Evolutionary conservation across 495 filamentous ascomycete genomes (phyloP).

Genomic region (Lasiosphaeris hirsuta): DNA sequence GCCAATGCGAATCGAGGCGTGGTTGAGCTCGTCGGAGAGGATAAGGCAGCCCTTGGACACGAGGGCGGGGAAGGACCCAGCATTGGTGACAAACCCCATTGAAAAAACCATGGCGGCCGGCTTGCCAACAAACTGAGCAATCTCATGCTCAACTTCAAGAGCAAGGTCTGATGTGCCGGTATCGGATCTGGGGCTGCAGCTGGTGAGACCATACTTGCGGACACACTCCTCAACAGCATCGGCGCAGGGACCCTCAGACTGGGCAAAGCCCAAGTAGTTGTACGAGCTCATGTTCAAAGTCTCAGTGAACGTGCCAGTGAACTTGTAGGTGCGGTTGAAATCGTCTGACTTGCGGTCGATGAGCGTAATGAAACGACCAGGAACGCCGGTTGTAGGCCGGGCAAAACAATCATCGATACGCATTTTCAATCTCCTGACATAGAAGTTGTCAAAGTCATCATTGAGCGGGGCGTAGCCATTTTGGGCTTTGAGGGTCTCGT

Average conservation of each 20-base stretch:
- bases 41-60: conserved; percentile 89
- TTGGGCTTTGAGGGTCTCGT: conserved; percentile 73
- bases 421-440: conserved; percentile 85
- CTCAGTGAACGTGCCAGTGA: conserved; percentile 88
- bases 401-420: conserved; percentile 96
- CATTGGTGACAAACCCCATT: conserved; percentile 97
- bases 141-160: conserved; percentile 79
- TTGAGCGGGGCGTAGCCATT: conserved; percentile 97
- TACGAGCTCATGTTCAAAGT: conserved; percentile 98
- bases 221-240: conserved; percentile 85
- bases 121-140: conserved; percentile 91
- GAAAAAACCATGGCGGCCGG: conserved; percentile 94
- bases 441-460: conserved; percentile 98
- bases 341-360: conserved; percentile 84
- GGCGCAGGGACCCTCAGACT: conserved; percentile 95
- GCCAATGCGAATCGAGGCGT: conserved; percentile 94
- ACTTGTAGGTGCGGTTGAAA: conserved; percentile 81
- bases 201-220: conserved; percentile 76
- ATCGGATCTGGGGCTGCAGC: conserved; percentile 77
- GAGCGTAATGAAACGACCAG: conserved; percentile 88
- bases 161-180: conserved; percentile 84
- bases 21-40: conserved; percentile 96
- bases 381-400: conserved; percentile 86
- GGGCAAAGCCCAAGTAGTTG: conserved; percentile 97
- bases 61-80: conserved; percentile 82